Conservation (phyloP, 805 yeast species). For the Yarrowia bubula region DNA sequence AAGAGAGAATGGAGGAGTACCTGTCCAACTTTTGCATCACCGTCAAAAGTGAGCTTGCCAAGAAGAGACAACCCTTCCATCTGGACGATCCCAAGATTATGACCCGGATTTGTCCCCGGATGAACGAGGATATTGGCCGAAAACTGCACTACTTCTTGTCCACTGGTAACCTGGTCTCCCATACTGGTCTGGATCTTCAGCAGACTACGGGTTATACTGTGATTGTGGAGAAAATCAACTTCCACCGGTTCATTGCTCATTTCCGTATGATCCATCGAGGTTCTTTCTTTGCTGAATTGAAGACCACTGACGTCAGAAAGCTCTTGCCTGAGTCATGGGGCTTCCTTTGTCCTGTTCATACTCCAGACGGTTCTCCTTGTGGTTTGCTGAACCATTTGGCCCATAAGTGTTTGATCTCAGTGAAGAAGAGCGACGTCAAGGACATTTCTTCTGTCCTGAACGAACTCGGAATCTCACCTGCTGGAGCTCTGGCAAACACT, state of each 20-base stretch:
- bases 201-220: slow-evolving; percentile 98
- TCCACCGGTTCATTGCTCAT: slow-evolving; percentile 95
- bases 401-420: slow-evolving; percentile 87
- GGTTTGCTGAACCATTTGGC: slow-evolving; percentile 96
- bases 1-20: slow-evolving; percentile 95
- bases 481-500: slow-evolving; percentile 80
- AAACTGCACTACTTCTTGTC: slow-evolving; percentile 91
- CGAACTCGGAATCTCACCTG: slow-evolving; percentile 76
- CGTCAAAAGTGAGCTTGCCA: slow-evolving; percentile 72
- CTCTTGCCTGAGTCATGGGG: slow-evolving; percentile 98
- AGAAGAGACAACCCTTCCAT: slow-evolving; percentile 68
- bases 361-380: slow-evolving; percentile 99
- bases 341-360: slow-evolving; percentile 96
- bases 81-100: slow-evolving; percentile 83
- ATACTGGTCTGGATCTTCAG: slow-evolving; percentile 95
- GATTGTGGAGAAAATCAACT: slow-evolving; percentile 97
- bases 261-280: slow-evolving; percentile 99
- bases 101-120: slow-evolving; percentile 69
- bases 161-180: slow-evolving; percentile 95
- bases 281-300: slow-evolving; percentile 96
- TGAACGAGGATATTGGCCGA: slow-evolving; percentile 91
- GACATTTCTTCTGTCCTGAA: slow-evolving; percentile 63
- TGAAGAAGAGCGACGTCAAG: slow-evolving; percentile 70
- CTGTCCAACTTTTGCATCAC: slow-evolving; percentile 69
- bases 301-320: slow-evolving; percentile 96